phyloP scores from a whole-genome alignment of 306 rosid species.

The Canavalia ensiformis region DNA sequence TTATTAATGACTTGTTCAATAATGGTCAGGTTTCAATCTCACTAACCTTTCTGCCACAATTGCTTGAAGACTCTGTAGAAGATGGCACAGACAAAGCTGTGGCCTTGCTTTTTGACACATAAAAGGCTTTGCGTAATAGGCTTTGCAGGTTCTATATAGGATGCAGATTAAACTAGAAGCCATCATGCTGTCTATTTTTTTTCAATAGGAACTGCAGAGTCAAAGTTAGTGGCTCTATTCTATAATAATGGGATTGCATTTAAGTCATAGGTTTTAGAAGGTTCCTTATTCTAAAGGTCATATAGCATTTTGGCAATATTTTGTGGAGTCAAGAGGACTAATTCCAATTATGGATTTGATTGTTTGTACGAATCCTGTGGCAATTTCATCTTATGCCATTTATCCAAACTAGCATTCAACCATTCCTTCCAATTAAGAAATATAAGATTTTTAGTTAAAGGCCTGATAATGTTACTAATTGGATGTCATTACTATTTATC shows the following conservation, averaged over 20 bases:
- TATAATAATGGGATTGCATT: neutral
- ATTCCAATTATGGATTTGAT: constrained; percentile 50
- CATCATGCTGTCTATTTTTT: neutral
- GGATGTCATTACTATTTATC: neutral
- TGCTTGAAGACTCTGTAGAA: constrained; percentile 81
- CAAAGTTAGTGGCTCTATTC: constrained; percentile 6
- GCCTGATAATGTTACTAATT: neutral
- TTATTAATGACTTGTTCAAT: constrained; percentile 8
- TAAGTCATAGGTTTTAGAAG: neutral
- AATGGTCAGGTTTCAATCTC: constrained; percentile 13
- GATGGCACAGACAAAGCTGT: constrained; percentile 74
- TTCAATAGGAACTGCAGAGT: constrained; percentile 11
- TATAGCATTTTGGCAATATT: constrained; percentile 40
- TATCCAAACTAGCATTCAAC: constrained; percentile 11
- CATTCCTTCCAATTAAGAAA: neutral
- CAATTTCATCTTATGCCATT: constrained; percentile 37
- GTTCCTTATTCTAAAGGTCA: neutral
- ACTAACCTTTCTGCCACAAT: constrained; percentile 45
- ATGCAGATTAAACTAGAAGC: constrained; percentile 20
- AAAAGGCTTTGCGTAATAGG: constrained; percentile 48
- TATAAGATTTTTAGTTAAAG: too few relatives aligned
- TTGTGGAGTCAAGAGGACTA: constrained; percentile 35
- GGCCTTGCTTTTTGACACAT: constrained; percentile 68
- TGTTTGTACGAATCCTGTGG: constrained; percentile 37
- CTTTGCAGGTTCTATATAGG: neutral